Base-by-base conservation (phyloP, 805 yeast genomes). In the Ogataea pignaliae region DNA sequence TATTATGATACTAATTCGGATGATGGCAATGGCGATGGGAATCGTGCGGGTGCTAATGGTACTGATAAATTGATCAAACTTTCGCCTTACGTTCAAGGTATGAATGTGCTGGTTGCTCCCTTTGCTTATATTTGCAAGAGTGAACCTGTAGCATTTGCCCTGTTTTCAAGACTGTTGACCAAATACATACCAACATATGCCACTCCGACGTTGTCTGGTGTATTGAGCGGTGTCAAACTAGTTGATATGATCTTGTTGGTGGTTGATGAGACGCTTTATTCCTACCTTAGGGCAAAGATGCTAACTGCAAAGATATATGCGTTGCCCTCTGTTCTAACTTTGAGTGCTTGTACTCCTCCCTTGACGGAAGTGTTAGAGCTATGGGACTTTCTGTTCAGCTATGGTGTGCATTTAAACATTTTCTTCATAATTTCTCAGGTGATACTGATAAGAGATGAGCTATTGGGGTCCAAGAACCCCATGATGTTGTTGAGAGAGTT, bases 361-460 rank as follows among this genome's bases (percentile, higher is more conserved):
- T 68, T 90, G 37, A 66, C 70, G 29, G 88, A 89, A 50, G 85
- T 86, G 1, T 64, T 89, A 33, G 76, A 80, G 45, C 70, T 89
- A 14, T 89, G 97, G 97, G 97, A 89, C 61, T 85, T 89, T 52
- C 65, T 88, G 54, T 85, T 89, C 63, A 95, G 97, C 3, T 89
- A 87, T 56, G 97, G 97, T 0, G 79, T 85, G 15, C 96, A 90
- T 57, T 75, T 88, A 81, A 89, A 90, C 64, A 76, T 90, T 28
- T 68, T 90, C 33, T 85, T 88, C 52, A 79, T 89, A 3, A 87
- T 88, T 9, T 91, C 97, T 2, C 96, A 87, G 59, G 66, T 89
- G 17, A 79, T 86, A 4, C 69, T 83, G 35, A 81, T 85, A 46
- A 69, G 97, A 45, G 74, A 80, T 10, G 65, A 72, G 29, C 66